These are phyloP conservation scores for Lipomyces spencermartinsiae DNA, from an alignment of 805 yeast genomes.

Conservation along the genomic window DNA sequence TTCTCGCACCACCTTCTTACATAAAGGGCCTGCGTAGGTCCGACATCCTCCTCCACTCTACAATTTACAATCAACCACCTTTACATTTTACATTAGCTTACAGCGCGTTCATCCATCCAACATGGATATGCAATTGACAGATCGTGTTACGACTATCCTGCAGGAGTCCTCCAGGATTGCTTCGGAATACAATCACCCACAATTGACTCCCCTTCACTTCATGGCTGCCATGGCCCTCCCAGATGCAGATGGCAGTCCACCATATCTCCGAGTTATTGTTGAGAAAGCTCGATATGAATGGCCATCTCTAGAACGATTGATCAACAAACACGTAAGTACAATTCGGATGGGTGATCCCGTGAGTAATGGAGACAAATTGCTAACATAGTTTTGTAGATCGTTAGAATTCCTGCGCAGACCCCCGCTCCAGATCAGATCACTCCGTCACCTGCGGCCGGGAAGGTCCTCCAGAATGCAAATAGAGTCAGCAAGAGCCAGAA, in stretches of 20 bases:
- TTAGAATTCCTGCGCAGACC: conserved; percentile 81
- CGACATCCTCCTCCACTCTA: neutral
- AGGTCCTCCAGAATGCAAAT: conserved; percentile 72
- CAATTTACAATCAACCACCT: neutral
- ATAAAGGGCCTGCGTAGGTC: neutral
- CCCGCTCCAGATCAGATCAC: conserved; percentile 88
- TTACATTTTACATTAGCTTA: neutral
- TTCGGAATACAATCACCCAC: conserved; percentile 81
- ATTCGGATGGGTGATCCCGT: neutral
- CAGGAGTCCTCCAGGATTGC: conserved; percentile 83
- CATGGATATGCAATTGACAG: conserved; percentile 71
- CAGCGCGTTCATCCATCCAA: neutral
- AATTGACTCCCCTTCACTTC: conserved; percentile 84
- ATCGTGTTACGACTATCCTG: conserved; percentile 83
- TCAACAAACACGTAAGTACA: conserved; percentile 58
- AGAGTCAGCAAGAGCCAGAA: conserved; percentile 86
- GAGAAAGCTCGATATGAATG: conserved; percentile 91
- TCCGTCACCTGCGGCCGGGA: conserved; percentile 77
- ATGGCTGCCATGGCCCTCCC: conserved; percentile 87
- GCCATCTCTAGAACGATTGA: conserved; percentile 75
- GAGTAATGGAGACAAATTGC: too few relatives aligned
- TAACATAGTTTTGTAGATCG: conserved; percentile 57
- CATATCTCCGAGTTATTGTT: conserved; percentile 78
- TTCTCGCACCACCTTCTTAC: neutral
- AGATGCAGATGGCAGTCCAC: conserved; percentile 58